Evolutionary conservation across 2,329 filamentous ascomycete genomes (phyloP).

Genomic region (Cytospora chrysosperma): DNA sequence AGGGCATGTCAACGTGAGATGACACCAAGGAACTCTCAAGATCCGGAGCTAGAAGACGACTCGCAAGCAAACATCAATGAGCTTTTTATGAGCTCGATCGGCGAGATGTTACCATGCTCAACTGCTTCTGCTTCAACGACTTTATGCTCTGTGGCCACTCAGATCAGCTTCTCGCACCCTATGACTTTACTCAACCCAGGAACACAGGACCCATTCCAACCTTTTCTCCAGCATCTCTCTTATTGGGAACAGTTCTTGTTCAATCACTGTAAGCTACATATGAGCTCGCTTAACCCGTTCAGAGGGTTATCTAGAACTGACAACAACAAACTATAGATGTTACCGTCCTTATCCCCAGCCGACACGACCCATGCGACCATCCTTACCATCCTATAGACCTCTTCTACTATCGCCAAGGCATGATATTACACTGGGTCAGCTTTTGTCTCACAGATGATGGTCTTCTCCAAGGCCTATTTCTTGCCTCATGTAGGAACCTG

Average conservation of each 20-base stretch:
- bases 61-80: background rate
- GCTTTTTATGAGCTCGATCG: too few species aligned
- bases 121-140: background rate
- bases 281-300: too few species aligned
- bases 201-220: background rate
- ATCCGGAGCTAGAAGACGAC: background rate
- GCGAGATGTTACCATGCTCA: background rate
- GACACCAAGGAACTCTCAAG: background rate
- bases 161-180: background rate
- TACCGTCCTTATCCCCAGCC: constrained; percentile 4
- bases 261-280: constrained; percentile 14
- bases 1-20: background rate
- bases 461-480: constrained; percentile 5
- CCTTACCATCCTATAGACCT: background rate
- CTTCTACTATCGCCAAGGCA: background rate
- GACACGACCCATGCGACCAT: constrained; percentile 11
- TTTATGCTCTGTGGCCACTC: background rate
- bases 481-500: background rate
- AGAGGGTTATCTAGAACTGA: background rate
- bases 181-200: background rate
- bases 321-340: constrained; percentile 2
- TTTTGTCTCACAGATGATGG: constrained; percentile 16
- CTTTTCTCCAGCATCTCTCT: background rate
- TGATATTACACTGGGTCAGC: background rate
- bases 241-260: constrained; percentile 3